These are phyloP conservation scores for Amesomyces nigricolor DNA, from an alignment of 2,329 filamentous ascomycete species.

Conservation along the genomic window DNA sequence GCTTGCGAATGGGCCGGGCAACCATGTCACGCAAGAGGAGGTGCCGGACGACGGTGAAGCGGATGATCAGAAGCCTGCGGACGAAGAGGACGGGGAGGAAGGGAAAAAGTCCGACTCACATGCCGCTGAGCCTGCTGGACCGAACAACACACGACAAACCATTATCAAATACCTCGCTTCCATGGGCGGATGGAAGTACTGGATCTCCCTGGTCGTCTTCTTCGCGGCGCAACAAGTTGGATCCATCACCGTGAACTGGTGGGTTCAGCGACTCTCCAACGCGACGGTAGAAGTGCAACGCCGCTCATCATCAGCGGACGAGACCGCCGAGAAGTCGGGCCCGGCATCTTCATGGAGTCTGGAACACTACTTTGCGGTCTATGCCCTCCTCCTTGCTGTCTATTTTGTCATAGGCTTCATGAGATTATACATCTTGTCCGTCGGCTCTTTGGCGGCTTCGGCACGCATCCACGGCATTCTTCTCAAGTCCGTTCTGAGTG, in stretches of 20 bases:
- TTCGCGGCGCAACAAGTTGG: constrained; percentile 79
- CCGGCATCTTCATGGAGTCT: constrained; percentile 55
- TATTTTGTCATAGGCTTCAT: constrained; percentile 77
- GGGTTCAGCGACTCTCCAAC: constrained; percentile 93
- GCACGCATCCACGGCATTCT: constrained; percentile 72
- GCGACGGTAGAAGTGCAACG: constrained; percentile 43
- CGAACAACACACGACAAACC: constrained; percentile 72
- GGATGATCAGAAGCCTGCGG: constrained; percentile 46
- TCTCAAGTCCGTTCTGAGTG: constrained; percentile 71
- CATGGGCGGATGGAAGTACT: constrained; percentile 95
- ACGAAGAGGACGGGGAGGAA: constrained; percentile 42
- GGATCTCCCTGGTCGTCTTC: constrained; percentile 63
- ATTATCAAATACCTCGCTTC: constrained; percentile 75
- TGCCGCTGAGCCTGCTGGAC: constrained; percentile 63
- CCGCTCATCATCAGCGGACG: constrained; percentile 27
- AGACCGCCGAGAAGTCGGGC: constrained; percentile 15
- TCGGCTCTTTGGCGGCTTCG: constrained; percentile 81
- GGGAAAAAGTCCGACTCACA: constrained; percentile 7
- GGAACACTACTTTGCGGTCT: constrained; percentile 74
- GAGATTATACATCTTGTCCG: constrained; percentile 84
- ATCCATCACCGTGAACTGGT: constrained; percentile 80
- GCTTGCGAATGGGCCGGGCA: constrained; percentile 31
- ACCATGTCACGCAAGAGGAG: constrained; percentile 41
- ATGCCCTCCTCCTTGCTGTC: constrained; percentile 68
- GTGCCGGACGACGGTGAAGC: constrained; percentile 23